phyloP scores from a whole-genome alignment of 164 flowering plant species.

The Vitis cinerea region DNA sequence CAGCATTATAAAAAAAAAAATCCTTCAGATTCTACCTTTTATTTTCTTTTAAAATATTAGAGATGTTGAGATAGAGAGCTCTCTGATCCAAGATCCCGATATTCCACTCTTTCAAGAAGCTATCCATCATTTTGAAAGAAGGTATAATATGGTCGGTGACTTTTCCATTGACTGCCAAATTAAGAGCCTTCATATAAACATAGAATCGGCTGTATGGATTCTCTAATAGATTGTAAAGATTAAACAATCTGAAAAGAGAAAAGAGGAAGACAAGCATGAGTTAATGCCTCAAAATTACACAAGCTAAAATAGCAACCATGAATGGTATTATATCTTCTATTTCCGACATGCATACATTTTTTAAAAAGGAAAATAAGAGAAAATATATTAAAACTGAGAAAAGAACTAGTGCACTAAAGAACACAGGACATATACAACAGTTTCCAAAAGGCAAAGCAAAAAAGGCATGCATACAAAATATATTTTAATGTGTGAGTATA shows the following conservation, averaged over 20 bases:
- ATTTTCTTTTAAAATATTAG: conserved; percentile 68
- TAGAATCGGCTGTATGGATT: conserved; percentile 69
- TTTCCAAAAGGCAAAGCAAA: too few relatives aligned
- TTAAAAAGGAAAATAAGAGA: too few relatives aligned
- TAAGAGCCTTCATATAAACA: conserved; percentile 81
- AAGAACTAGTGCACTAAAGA: too few relatives aligned
- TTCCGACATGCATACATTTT: too few relatives aligned
- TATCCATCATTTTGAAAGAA: conserved; percentile 82
- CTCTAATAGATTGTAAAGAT: conserved; percentile 83
- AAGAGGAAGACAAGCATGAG: conserved; percentile 13
- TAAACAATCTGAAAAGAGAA: conserved; percentile 69
- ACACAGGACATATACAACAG: too few relatives aligned
- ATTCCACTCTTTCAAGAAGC: conserved; percentile 89
- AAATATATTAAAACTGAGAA: too few relatives aligned
- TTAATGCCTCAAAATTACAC: neutral
- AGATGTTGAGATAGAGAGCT: conserved; percentile 68
- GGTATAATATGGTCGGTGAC: conserved; percentile 74
- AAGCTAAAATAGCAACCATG: conserved; percentile 2
- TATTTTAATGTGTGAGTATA: too few relatives aligned
- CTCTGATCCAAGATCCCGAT: conserved; percentile 71
- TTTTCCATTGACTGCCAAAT: conserved; percentile 73
- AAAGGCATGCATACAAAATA: too few relatives aligned
- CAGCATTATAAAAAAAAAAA: neutral
- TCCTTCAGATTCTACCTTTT: conserved; percentile 52
- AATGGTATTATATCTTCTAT: neutral